These are phyloP conservation scores for Moricandia moricandioides DNA, from an alignment of 345 rosid species.

Conservation along the genomic window DNA sequence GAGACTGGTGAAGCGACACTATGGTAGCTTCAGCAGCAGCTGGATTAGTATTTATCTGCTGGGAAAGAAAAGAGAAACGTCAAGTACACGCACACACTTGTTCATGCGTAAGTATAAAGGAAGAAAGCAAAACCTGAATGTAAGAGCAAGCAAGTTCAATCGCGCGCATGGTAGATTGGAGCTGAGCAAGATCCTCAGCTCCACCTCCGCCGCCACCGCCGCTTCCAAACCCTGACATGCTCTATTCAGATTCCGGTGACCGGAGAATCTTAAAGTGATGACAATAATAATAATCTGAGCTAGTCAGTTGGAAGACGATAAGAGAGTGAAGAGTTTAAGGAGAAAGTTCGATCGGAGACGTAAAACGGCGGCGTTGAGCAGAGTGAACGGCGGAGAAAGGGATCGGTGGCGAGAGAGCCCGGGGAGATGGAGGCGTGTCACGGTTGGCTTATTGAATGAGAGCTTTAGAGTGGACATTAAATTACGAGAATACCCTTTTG, in stretches of 20 bases:
- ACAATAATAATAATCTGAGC: neutral
- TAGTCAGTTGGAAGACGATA: neutral
- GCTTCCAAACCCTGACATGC: conserved; percentile 50
- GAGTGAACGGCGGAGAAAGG: no score
- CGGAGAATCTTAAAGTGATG: conserved; percentile 13
- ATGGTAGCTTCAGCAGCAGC: conserved; percentile 82
- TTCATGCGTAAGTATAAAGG: neutral
- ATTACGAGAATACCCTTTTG: conserved; percentile 18
- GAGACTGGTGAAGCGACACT: conserved; percentile 68
- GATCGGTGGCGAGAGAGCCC: no score
- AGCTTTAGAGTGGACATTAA: neutral
- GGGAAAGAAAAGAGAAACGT: neutral
- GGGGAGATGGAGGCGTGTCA: neutral
- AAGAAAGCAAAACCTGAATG: conserved; percentile 57
- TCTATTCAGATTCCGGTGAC: conserved; percentile 16
- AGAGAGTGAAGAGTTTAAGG: neutral
- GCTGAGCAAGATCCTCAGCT: conserved; percentile 53
- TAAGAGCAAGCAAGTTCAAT: conserved; percentile 91
- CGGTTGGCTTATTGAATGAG: neutral
- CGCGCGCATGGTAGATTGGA: conserved; percentile 81
- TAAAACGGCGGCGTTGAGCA: conserved; percentile 29
- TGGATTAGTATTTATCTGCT: conserved; percentile 75
- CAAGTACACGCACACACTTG: conserved; percentile 1
- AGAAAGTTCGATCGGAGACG: neutral
- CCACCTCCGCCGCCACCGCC: neutral